Conservation (phyloP, 129 eudicot species). For the Flaveria ramosissima region DNA sequence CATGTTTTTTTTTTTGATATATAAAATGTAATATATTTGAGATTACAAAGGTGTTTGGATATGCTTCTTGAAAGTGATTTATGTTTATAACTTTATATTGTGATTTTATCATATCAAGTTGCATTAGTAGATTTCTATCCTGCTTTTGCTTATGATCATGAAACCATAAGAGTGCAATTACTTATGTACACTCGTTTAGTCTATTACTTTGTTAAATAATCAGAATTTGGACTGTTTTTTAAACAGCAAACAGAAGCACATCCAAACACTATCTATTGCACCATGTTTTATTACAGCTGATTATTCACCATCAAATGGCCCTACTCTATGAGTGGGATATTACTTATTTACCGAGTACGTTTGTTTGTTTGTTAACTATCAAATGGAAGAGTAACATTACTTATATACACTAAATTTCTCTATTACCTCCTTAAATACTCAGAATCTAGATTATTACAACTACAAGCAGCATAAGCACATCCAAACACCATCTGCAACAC, state of each 20-base stretch:
- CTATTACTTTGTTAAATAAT: background rate
- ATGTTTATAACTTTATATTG: background rate
- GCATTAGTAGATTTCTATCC: background rate
- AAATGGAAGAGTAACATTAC: constrained; percentile 16
- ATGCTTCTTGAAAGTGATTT: background rate
- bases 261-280: background rate
- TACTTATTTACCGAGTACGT: too few relatives aligned
- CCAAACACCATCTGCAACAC: background rate
- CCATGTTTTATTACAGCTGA: background rate
- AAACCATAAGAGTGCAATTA: background rate
- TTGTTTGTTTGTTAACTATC: too few relatives aligned
- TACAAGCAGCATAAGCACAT: background rate
- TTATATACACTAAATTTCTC: background rate
- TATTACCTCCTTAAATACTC: background rate
- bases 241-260: background rate
- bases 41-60: background rate
- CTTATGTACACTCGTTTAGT: background rate
- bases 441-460: background rate
- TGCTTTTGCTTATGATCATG: background rate
- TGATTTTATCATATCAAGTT: background rate
- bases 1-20: constrained; percentile 1
- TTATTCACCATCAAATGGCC: background rate
- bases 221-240: too few relatives aligned
- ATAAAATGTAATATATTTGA: background rate
- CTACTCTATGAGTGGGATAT: too few relatives aligned